Evolutionary conservation across 768 basidiomycete species (phyloP).

Genomic region (Russula lepida): DNA sequence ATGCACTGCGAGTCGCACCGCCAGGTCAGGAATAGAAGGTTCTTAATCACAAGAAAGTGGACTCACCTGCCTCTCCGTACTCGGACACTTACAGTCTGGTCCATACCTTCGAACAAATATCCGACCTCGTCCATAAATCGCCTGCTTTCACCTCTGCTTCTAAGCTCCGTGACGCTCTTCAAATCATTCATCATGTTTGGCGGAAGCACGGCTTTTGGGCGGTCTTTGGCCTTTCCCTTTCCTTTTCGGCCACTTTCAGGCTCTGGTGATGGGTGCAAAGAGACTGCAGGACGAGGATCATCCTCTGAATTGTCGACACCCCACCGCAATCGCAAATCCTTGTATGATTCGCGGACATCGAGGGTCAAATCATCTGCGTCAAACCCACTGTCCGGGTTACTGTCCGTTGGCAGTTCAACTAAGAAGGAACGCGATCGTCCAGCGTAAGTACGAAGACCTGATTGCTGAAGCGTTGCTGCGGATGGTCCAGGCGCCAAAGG

Average conservation of each 20-base stretch:
- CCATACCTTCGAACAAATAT: conserved; percentile 77
- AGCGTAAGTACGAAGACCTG: conserved; percentile 58
- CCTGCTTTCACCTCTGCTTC: conserved; percentile 72
- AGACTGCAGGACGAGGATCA: conserved; percentile 39
- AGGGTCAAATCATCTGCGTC: conserved; percentile 37
- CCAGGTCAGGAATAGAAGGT: not conserved
- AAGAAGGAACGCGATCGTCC: conserved; percentile 77
- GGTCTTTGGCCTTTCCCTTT: conserved; percentile 30
- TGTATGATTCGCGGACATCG: conserved; percentile 61
- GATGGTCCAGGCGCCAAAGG: conserved; percentile 18
- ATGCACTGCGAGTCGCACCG: conserved; percentile 40
- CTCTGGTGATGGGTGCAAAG: conserved; percentile 10
- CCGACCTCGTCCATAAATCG: conserved; percentile 79
- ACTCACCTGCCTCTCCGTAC: conserved; percentile 62
- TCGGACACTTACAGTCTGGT: conserved; percentile 39
- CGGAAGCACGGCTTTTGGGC: conserved; percentile 31
- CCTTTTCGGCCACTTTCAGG: conserved; percentile 31
- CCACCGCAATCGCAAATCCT: conserved; percentile 66
- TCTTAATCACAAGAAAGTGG: not conserved
- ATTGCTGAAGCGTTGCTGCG: conserved; percentile 21
- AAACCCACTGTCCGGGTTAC: conserved; percentile 20
- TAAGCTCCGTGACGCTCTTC: conserved; percentile 72
- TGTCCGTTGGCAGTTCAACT: conserved; percentile 41
- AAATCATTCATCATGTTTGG: conserved; percentile 61
- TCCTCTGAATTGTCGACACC: conserved; percentile 76